Conservation (phyloP, 2,329 filamentous ascomycete genomes). For the Purpureocillium lavendulum region DNA sequence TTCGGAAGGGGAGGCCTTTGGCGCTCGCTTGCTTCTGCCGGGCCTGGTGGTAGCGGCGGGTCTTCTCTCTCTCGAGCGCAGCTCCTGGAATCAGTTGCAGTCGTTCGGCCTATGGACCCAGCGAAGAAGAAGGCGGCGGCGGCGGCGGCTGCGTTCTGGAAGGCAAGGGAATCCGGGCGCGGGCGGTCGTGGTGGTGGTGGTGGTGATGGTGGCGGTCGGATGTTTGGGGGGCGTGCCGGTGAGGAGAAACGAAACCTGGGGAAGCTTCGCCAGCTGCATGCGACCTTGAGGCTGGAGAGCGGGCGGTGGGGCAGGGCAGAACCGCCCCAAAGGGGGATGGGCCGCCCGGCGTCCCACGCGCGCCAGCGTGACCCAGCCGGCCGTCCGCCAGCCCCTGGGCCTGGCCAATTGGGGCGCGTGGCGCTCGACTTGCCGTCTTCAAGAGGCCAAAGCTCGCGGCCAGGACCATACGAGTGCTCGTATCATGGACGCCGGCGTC, state of each 20-base stretch:
- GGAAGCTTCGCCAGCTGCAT: conserved; percentile 3
- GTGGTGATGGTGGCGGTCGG: background rate
- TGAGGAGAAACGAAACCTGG: conserved; percentile 5
- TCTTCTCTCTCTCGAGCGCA: background rate
- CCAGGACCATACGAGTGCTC: too few species aligned
- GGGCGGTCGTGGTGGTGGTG: background rate
- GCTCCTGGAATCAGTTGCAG: too few species aligned
- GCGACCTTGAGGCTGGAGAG: conserved; percentile 4
- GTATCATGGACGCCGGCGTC: too few species aligned
- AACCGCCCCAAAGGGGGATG: conserved; percentile 2
- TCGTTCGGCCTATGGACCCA: too few species aligned
- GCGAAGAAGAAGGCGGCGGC: too few species aligned
- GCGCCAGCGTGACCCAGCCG: conserved; percentile 1
- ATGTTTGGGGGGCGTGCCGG: background rate
- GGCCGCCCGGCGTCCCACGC: background rate
- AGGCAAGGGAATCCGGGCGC: too few species aligned
- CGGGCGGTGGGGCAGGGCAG: conserved; percentile 9
- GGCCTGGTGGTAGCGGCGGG: too few species aligned
- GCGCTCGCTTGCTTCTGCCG: background rate
- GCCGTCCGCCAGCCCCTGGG: too few species aligned
- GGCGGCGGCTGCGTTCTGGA: too few species aligned
- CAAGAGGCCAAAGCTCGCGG: too few species aligned
- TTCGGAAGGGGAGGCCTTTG: background rate
- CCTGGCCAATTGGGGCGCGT: too few species aligned
- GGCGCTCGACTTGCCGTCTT: too few species aligned